Conservation (phyloP, 1,284 basidiomycete genomes). For the Abortiporus biennis region DNA sequence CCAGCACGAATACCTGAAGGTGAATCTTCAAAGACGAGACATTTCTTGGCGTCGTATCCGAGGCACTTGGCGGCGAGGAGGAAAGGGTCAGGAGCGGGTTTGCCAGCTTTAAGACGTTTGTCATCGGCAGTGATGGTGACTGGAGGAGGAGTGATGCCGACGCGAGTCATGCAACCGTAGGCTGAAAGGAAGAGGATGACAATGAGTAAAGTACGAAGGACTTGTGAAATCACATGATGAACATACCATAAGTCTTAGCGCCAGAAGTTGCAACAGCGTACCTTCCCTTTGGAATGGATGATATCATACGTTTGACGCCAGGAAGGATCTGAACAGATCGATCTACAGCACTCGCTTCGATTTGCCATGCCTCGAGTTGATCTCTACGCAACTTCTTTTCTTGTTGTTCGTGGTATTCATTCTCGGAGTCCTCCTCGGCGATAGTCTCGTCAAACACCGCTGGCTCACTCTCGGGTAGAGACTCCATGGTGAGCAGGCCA, state of each 20-base stretch:
- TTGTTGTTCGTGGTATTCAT: constrained; percentile 26
- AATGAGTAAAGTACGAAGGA: constrained; percentile 4
- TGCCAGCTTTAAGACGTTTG: constrained; percentile 58
- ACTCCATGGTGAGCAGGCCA: constrained; percentile 38
- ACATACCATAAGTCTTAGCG: constrained; percentile 63
- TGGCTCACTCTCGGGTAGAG: constrained; percentile 33
- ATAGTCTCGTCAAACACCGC: constrained; percentile 32
- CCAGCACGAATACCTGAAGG: constrained; percentile 71
- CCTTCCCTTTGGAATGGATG: constrained; percentile 57
- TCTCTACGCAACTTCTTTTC: constrained; percentile 21
- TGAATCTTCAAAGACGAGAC: constrained; percentile 74
- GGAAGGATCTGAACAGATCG: constrained; percentile 70
- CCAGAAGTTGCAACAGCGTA: constrained; percentile 77
- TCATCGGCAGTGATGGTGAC: constrained; percentile 81
- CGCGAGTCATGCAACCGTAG: constrained; percentile 66
- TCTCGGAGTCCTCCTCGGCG: constrained; percentile 31
- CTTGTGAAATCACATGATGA: constrained; percentile 7
- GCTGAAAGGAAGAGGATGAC: constrained; percentile 29
- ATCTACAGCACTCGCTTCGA: constrained; percentile 58
- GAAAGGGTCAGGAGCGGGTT: constrained; percentile 72
- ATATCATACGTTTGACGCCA: constrained; percentile 65
- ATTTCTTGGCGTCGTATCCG: constrained; percentile 50
- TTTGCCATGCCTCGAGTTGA: constrained; percentile 43
- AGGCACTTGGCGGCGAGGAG: constrained; percentile 70
- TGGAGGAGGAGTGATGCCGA: constrained; percentile 65